Evolutionary conservation across 768 basidiomycete species (phyloP), one percentile per base, ranked within the genome.

Genomic region (Coprinopsis sp.): DNA sequence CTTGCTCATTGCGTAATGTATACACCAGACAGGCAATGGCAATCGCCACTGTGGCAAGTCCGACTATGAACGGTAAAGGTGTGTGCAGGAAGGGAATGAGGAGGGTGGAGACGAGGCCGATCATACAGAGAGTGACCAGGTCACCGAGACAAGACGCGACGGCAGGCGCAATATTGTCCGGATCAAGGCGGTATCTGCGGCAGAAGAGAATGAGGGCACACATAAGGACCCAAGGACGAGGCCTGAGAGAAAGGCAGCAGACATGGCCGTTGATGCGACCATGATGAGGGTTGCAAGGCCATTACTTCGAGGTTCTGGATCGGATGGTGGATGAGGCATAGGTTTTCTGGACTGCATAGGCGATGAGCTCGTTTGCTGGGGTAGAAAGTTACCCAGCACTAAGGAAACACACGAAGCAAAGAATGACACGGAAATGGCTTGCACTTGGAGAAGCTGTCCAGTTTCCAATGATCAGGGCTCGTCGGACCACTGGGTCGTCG

Each of bases 111-210:
- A 84, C 71, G 14, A 69, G 47, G n/a, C 86, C 89, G 22, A 98
- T 69, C 45, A 97, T 81, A 49, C 82, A 74, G 38, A 99, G 79
- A 0, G 95, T 95, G 40, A 98, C 74, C 27, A 99, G 74, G 58
- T 98, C 96, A 4, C 96, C 95, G 2, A 98, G 74, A 56, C 90
- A 91, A 2, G 91, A 81, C 0, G 96, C 96, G 7, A 98, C 74
- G 0, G 96, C 93, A 0, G 96, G 91, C 1, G 94, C 88, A 54
- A 98, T 94, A 63, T 99, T 99, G 60, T 96, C 93, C 91, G 96
- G 96, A 64, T 99, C 87, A 33, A 84, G 77, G 4, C 83, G 79
- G 51, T 77, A 80, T 57, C 71, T 76, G 41, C 90, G 72, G 60
- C 92, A 93, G 1, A 87, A 42, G 18, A 97, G 74, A 39, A 97